Percentiles rank a stretch among this genome's conserved stretches.
phyloP scores from a whole-genome alignment of 2,329 filamentous ascomycete species.

The Fusarium abutilonis region DNA sequence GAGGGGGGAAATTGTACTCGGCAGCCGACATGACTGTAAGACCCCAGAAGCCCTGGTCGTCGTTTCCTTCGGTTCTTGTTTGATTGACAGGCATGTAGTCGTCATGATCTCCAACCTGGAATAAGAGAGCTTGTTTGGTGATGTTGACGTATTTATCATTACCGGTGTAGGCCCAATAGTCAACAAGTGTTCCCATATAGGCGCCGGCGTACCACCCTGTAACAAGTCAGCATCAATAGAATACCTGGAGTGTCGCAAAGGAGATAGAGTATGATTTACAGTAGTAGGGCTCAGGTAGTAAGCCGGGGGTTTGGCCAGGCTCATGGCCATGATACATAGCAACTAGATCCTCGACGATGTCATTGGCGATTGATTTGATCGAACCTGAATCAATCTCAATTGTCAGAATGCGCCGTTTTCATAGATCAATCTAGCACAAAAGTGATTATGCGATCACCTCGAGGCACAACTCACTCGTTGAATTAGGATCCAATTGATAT shows the following conservation, averaged over 20 bases:
- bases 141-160: conserved; percentile 77
- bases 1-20: conserved; percentile 73
- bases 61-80: conserved; percentile 74
- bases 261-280: conserved; percentile 52
- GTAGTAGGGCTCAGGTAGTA: conserved; percentile 64
- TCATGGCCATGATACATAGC: conserved; percentile 58
- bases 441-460: neutral
- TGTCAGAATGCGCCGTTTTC: conserved; percentile 5
- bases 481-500: conserved; percentile 53
- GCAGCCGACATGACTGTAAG: conserved; percentile 76
- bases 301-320: conserved; percentile 61
- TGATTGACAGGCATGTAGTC: conserved; percentile 84
- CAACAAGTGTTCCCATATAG: conserved; percentile 75
- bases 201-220: conserved; percentile 78
- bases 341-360: conserved; percentile 62
- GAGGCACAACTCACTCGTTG: conserved; percentile 46
- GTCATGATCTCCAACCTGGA: conserved; percentile 75
- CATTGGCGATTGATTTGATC: conserved; percentile 59
- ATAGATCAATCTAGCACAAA: neutral
- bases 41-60: conserved; percentile 80
- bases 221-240: conserved; percentile 7
- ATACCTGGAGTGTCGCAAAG: neutral
- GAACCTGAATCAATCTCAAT: conserved; percentile 54
- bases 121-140: conserved; percentile 73
- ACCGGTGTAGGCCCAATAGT: conserved; percentile 87